Evolutionary conservation across 2,329 filamentous ascomycete genomes (phyloP).

Genomic region (Colletotrichum acutatum): DNA sequence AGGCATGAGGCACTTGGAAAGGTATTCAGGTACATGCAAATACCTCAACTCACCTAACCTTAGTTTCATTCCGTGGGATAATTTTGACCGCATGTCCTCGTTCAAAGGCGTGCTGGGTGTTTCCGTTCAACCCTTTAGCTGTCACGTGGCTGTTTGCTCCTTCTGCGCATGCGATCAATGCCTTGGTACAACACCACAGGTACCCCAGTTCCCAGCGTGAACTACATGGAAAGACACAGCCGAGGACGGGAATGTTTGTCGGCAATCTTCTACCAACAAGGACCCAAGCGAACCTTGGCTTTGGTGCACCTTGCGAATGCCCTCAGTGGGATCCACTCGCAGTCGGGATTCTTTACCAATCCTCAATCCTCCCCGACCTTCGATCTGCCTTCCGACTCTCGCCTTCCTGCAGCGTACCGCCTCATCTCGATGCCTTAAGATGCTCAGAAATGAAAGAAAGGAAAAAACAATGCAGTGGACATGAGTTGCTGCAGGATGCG

Average conservation of each 20-base stretch:
- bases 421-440: neutral
- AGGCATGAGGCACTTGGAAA: neutral
- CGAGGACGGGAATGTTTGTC: neutral
- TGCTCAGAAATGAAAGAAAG: neutral
- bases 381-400: neutral
- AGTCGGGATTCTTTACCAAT: neutral
- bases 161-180: neutral
- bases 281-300: neutral
- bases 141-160: neutral
- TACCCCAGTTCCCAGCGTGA: neutral
- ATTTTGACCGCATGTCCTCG: neutral
- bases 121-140: neutral
- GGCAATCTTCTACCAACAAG: neutral
- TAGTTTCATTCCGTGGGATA: neutral
- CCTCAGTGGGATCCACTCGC: neutral
- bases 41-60: neutral
- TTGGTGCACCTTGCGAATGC: conserved; percentile 10
- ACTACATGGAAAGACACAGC: neutral
- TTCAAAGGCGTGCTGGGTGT: neutral
- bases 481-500: neutral
- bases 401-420: conserved; percentile 3
- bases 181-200: neutral
- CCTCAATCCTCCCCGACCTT: neutral
- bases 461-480: neutral
- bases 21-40: neutral